These are phyloP conservation scores for Mycena sanguinolenta DNA, from an alignment of 768 basidiomycete genomes.

Conservation along the genomic window DNA sequence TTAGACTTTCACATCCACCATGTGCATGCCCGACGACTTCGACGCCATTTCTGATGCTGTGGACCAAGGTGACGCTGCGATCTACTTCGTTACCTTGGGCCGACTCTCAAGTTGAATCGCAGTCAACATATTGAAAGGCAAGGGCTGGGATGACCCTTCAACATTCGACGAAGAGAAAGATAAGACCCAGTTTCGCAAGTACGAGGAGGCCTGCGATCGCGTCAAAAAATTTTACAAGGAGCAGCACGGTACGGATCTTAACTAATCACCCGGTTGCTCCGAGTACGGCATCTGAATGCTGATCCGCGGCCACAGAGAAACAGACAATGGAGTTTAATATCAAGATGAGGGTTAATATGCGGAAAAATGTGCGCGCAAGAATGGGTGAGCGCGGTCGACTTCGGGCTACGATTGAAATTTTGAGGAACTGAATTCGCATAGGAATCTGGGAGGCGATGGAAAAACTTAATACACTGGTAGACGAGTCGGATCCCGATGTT, in stretches of 20 bases:
- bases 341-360: slow-evolving; percentile 81
- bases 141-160: slow-evolving; percentile 69
- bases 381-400: slow-evolving; percentile 62
- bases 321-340: slow-evolving; percentile 92
- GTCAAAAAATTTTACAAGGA: slow-evolving; percentile 85
- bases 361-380: slow-evolving; percentile 71
- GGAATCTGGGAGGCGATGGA: slow-evolving; percentile 89
- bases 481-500: slow-evolving; percentile 93
- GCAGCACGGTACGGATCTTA: slow-evolving; percentile 70
- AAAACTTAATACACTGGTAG: slow-evolving; percentile 87
- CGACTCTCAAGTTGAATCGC: slow-evolving; percentile 1
- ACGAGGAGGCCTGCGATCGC: slow-evolving; percentile 81
- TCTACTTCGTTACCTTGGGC: background rate
- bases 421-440: slow-evolving; percentile 22
- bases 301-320: slow-evolving; percentile 66
- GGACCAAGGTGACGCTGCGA: slow-evolving; percentile 55
- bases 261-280: background rate
- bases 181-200: slow-evolving; percentile 78
- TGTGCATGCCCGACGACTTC: slow-evolving; percentile 14
- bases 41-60: slow-evolving; percentile 59
- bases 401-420: background rate
- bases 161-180: slow-evolving; percentile 74
- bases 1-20: background rate
- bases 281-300: background rate
- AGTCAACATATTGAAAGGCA: slow-evolving; percentile 81